Base-by-base conservation (phyloP, 1,284 basidiomycete species). In the Ustilago bromivora region DNA sequence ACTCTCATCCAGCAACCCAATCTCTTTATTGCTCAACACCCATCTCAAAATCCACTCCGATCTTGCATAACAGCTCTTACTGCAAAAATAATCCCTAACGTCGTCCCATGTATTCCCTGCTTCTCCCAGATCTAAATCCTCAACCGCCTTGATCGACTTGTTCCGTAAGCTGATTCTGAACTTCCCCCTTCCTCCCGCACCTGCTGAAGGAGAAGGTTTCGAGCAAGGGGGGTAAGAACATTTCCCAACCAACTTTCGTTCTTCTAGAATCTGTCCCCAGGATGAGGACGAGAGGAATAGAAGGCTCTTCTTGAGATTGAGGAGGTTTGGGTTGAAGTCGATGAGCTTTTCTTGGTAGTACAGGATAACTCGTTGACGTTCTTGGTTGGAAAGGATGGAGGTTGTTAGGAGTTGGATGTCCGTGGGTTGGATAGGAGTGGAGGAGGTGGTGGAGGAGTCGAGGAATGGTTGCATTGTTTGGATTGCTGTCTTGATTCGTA, bases 1-100 rank as follows among this genome's bases (percentile, higher is more conserved):
- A 28, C 23, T 52, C 36, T 19, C 96, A 9, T 59, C 60, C 34
- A 28, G 13, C n/a, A 62, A 13, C 28, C 57, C 72, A 4, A 74
- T 34, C 60, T 62, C 66, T 15, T 61, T 52, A 41, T 76, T 62
- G n/a, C 49, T 46, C 57, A 78, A 52, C 28, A 78, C 67, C 71
- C 76, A 78, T 17, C 68, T 40, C 41, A 74, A 54, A 12, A 78
- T 61, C 76, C 76, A 78, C 54, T 78, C 68, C 0, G 65, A 60
- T n/a, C 71, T 35, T 19, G 71, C 66, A 55, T 66, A 74, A 40
- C 76, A 78, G 9, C 17, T 8, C n/a, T 65, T 61, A 28, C 46
- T 13, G 40, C 76, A 78, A 43, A 74, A 78, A 23, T 51, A 61
- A 17, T 63, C 57, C 1, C 59, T n/a, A 28, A 76, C 1, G 32